These are phyloP conservation scores for Colletotrichum chrysophilum DNA, from an alignment of 2,329 filamentous ascomycete genomes.

Conservation along the genomic window DNA sequence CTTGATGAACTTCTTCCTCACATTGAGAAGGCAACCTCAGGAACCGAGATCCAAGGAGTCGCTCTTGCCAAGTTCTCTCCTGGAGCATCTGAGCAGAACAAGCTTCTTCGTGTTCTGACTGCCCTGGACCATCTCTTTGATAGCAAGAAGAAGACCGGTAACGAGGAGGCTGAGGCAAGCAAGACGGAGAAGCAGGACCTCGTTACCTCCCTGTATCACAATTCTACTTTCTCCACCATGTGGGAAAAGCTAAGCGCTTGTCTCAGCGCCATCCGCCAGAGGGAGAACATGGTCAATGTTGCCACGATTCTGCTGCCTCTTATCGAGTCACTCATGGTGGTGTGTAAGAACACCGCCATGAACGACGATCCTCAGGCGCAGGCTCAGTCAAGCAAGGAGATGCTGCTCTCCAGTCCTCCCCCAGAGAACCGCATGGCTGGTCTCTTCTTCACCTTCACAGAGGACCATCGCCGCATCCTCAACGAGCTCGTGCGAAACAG, in stretches of 20 bases:
- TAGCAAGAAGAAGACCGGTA: conserved; percentile 69
- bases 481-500: conserved; percentile 98
- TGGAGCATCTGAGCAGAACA: conserved; percentile 94
- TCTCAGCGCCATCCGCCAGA: conserved; percentile 84
- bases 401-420: conserved; percentile 72
- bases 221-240: conserved; percentile 84
- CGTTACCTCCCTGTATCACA: conserved; percentile 87
- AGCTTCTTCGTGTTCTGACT: conserved; percentile 88
- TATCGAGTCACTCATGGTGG: conserved; percentile 97
- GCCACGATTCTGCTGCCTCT: conserved; percentile 93
- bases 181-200: conserved; percentile 79
- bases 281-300: conserved; percentile 95
- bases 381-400: conserved; percentile 60
- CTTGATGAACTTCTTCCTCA: conserved; percentile 85
- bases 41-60: conserved; percentile 94
- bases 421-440: conserved; percentile 84
- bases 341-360: conserved; percentile 95
- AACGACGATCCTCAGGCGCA: conserved; percentile 63
- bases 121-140: conserved; percentile 97
- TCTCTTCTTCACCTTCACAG: conserved; percentile 96
- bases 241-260: conserved; percentile 94
- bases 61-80: conserved; percentile 96
- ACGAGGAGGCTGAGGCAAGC: conserved; percentile 54
- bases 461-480: conserved; percentile 95
- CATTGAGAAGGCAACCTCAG: conserved; percentile 84